Base-by-base conservation (phyloP, 2,329 filamentous ascomycete species). In the Claviceps sp. region DNA sequence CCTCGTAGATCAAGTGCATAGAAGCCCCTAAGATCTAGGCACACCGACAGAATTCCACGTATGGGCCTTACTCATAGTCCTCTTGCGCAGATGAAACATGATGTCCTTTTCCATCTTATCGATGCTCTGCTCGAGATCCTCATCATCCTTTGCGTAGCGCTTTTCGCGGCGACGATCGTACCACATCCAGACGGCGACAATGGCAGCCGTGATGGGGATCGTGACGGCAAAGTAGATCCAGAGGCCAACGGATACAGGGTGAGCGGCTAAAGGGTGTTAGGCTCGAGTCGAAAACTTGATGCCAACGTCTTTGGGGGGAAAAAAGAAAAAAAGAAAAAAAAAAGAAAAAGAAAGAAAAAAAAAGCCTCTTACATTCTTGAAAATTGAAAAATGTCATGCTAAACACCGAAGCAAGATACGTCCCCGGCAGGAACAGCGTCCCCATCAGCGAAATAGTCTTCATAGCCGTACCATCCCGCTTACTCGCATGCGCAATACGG, bases 321-420 rank as follows among this genome's bases (percentile, higher is more conserved):
- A 45, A 45, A 14, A 23, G 17, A 36, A 16, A 39, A 36, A 17
- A 9, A 6, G 3, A 5, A 8, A 40, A 11, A 14, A 7, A 6
- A 6, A 5, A 8, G 43, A 11, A 29, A 43, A 20, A 46, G 4
- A 26, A 2, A 17, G 6, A 5, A 6, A 6, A 5, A 8, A 40
- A 11, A 14, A 7, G 4, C 9, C 3, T 3, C 64, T 55, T 61
- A 71, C 72, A 66, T 40, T 68, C 65, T 56, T 74, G 73, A 57
- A 82, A 83, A 64, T 83, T 74, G 67, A 83, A 83, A 61, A 83
- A 83, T 0, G 78, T 78, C 78, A 82, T 83, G 68, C 74, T 77
- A 58, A 83, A 83, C 23, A 83, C 69, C 0, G 80, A 83, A 8
- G 80, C 74, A 17, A 83, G 70, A 56, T 76, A 81, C 1, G 79